phyloP scores from a whole-genome alignment of 352 stramenopile species.

The Poterioochromonas sp. region DNA sequence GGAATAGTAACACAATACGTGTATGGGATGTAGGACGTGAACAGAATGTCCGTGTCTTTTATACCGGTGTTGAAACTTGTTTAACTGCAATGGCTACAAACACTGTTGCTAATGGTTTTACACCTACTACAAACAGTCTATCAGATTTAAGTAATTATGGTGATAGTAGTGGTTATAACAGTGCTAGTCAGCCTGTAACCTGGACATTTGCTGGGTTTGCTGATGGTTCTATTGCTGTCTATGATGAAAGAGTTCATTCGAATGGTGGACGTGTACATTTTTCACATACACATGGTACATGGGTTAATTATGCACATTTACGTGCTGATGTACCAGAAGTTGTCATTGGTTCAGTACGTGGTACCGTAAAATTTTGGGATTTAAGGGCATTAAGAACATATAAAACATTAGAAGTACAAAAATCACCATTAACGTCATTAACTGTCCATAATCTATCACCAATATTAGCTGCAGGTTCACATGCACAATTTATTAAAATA shows the following conservation, averaged over 20 bases:
- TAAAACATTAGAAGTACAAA: slow-evolving; percentile 72
- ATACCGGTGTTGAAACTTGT: slow-evolving; percentile 73
- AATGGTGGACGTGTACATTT: slow-evolving; percentile 53
- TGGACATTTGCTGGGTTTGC: slow-evolving; percentile 75
- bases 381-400: slow-evolving; percentile 60
- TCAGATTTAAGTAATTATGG: too few relatives aligned
- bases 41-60: slow-evolving; percentile 61
- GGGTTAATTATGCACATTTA: slow-evolving; percentile 76
- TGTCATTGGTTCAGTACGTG: slow-evolving; percentile 81
- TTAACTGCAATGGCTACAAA: slow-evolving; percentile 75
- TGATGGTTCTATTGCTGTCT: slow-evolving; percentile 84
- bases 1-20: slow-evolving; percentile 76
- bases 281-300: slow-evolving; percentile 76
- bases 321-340: slow-evolving; percentile 47
- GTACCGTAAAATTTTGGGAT: slow-evolving; percentile 94
- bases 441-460: slow-evolving; percentile 86
- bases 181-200: slow-evolving; percentile 38
- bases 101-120: slow-evolving; percentile 39
- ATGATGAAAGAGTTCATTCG: slow-evolving; percentile 73
- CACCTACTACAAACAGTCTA: not conserved
- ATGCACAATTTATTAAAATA: slow-evolving; percentile 98
- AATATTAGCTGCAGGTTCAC: slow-evolving; percentile 87
- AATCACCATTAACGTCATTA: slow-evolving; percentile 89
- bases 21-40: slow-evolving; percentile 89
- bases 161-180: slow-evolving; percentile 27